A percentile compares a stretch with the other conserved stretches of the same genome.
Evolutionary conservation across 2,329 filamentous ascomycete species (phyloP).

Genomic region (Cadophora malorum): DNA sequence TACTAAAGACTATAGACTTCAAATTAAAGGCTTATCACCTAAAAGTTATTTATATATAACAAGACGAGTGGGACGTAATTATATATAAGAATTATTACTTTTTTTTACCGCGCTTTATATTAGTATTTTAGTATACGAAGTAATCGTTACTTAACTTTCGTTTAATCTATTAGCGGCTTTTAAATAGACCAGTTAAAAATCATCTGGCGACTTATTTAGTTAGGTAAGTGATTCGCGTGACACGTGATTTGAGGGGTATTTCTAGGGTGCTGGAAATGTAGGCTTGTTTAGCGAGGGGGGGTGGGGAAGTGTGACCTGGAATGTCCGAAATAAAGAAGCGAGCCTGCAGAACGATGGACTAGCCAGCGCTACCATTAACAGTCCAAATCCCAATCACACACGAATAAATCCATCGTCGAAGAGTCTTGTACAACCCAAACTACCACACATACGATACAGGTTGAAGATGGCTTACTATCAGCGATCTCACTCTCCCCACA

Average conservation of each 20-base stretch:
- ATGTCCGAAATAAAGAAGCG: too few relatives aligned
- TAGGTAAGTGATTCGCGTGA: not conserved
- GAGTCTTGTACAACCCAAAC: too few relatives aligned
- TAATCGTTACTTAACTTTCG: conserved; percentile 1
- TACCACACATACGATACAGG: too few relatives aligned
- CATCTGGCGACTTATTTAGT: not conserved
- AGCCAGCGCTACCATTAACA: too few relatives aligned
- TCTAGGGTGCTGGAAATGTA: not conserved
- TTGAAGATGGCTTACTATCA: too few relatives aligned
- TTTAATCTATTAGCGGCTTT: not conserved
- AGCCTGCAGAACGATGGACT: too few relatives aligned
- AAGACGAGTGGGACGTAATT: conserved; percentile 1
- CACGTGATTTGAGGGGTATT: not conserved
- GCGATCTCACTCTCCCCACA: too few relatives aligned
- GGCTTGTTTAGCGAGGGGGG: not conserved
- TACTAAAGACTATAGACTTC: too few relatives aligned
- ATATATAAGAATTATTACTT: not conserved
- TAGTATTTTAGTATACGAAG: not conserved
- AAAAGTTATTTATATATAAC: not conserved
- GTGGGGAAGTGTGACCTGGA: too few relatives aligned
- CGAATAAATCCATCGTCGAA: too few relatives aligned
- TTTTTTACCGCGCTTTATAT: not conserved
- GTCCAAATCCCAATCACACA: too few relatives aligned
- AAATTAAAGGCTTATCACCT: not conserved
- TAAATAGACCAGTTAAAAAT: not conserved